Evolutionary conservation across 371 early-diverging fungal species (phyloP).

Genomic region (Blakeslea trispora): DNA sequence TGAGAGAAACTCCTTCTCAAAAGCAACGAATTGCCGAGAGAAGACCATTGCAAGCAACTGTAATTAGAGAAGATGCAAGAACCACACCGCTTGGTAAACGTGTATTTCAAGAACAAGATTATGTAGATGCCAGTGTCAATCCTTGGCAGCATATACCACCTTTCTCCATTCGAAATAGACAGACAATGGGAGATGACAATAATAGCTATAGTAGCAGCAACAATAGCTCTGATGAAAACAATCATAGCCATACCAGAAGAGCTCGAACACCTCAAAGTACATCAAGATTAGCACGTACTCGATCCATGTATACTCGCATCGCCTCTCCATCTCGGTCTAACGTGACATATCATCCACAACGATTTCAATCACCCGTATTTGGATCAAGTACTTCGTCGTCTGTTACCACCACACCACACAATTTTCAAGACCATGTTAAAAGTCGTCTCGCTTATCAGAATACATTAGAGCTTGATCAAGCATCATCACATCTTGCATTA

Average conservation of each 20-base stretch:
- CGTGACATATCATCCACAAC: not conserved
- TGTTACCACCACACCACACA: slow-evolving; percentile 37
- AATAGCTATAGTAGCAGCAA: not conserved
- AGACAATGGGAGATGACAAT: not conserved
- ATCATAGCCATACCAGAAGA: not conserved
- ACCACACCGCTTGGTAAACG: too few relatives aligned
- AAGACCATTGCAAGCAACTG: slow-evolving; percentile 18
- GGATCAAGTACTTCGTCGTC: slow-evolving; percentile 41
- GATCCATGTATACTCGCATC: not conserved
- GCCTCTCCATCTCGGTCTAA: not conserved
- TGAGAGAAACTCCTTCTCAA: not conserved
- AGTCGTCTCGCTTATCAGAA: slow-evolving; percentile 4
- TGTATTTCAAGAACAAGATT: not conserved
- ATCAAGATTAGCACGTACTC: slow-evolving; percentile 1
- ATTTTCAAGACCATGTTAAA: slow-evolving; percentile 5
- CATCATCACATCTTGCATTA: slow-evolving; percentile 20
- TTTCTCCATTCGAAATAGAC: not conserved
- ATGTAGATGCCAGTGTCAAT: slow-evolving; percentile 15
- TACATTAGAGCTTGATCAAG: slow-evolving; percentile 2
- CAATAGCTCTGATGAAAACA: not conserved
- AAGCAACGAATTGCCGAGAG: not conserved
- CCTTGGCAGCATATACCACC: slow-evolving; percentile 20
- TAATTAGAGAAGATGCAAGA: not conserved
- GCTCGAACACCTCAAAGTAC: not conserved
- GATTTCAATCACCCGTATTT: slow-evolving; percentile 12